Percentiles rank a stretch among this genome's conserved stretches.
Conservation (phyloP, 192 early-diverging fungal genomes). For the Funneliformis geosporum region DNA sequence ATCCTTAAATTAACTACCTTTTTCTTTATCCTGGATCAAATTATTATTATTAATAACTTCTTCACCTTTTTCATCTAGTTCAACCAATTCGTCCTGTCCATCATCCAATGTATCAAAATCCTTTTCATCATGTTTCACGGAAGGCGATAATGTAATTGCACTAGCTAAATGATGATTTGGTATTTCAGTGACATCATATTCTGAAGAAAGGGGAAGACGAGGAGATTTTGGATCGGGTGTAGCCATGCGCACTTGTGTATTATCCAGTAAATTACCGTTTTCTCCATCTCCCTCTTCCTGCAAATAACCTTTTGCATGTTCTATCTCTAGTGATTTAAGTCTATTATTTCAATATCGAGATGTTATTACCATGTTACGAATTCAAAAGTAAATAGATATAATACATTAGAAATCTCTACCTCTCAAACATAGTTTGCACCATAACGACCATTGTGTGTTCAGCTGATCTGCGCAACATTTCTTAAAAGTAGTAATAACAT, state of each 20-base stretch:
- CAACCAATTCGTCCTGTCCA: background rate
- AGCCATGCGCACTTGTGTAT: slow-evolving; percentile 26
- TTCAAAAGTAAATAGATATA: background rate
- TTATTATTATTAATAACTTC: slow-evolving; percentile 2
- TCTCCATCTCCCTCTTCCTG: background rate
- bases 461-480: slow-evolving; percentile 73
- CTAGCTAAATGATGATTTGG: background rate
- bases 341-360: slow-evolving; percentile 25
- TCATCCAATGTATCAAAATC: background rate
- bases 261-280: background rate
- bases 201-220: slow-evolving; percentile 13
- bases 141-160: background rate
- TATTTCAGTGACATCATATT: background rate
- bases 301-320: slow-evolving; percentile 21
- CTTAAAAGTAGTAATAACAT: slow-evolving; percentile 36
- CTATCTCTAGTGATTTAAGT: slow-evolving; percentile 43
- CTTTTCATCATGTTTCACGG: background rate
- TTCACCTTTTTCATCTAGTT: background rate
- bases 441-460: slow-evolving; percentile 79
- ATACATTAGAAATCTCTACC: slow-evolving; percentile 42
- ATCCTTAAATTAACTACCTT: background rate
- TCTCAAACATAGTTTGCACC: slow-evolving; percentile 74
- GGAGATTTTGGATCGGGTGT: slow-evolving; percentile 31
- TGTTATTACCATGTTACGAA: background rate
- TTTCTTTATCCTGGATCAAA: background rate